These are phyloP conservation scores for Ogataea paraovalis DNA, from an alignment of 805 yeast species.

Conservation along the genomic window DNA sequence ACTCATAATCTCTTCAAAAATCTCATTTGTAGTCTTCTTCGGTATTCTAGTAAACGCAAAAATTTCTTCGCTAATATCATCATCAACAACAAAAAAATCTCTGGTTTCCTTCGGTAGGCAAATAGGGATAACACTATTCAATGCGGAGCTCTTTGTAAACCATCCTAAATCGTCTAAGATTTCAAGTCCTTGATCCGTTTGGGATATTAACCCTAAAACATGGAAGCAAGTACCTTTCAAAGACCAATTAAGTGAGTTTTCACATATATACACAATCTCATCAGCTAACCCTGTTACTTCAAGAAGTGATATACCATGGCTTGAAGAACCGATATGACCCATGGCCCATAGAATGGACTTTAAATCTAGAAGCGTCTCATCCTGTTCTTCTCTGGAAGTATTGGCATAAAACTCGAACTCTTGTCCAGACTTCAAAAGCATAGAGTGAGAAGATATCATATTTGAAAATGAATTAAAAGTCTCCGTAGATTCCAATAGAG, in stretches of 20 bases:
- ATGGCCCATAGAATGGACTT: conserved; percentile 84
- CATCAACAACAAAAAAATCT: conserved; percentile 12
- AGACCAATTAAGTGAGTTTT: conserved; percentile 48
- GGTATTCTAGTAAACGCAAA: conserved; percentile 9
- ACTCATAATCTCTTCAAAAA: conserved; percentile 21
- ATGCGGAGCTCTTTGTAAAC: conserved; percentile 47
- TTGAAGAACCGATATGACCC: conserved; percentile 76
- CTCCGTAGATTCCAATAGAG: conserved; percentile 41
- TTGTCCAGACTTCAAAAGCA: conserved; percentile 13
- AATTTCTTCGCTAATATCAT: conserved; percentile 1
- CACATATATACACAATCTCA: conserved; percentile 50
- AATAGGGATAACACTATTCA: conserved; percentile 35
- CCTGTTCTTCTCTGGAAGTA: conserved; percentile 25
- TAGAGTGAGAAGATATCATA: conserved; percentile 15
- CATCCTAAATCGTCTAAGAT: conserved; percentile 79
- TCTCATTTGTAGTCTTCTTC: conserved; percentile 9
- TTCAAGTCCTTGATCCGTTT: conserved; percentile 77
- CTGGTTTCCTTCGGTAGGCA: conserved; percentile 25
- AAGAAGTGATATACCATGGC: conserved; percentile 58
- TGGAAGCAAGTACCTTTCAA: conserved; percentile 75
- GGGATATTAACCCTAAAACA: conserved; percentile 68
- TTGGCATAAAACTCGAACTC: conserved; percentile 18
- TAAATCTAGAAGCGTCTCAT: conserved; percentile 40
- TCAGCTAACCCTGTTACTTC: conserved; percentile 46
- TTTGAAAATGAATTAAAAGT: conserved; percentile 22